Evolutionary conservation across 2,329 filamentous ascomycete species (phyloP).

Genomic region (Berkeleyomyces rouxiae): DNA sequence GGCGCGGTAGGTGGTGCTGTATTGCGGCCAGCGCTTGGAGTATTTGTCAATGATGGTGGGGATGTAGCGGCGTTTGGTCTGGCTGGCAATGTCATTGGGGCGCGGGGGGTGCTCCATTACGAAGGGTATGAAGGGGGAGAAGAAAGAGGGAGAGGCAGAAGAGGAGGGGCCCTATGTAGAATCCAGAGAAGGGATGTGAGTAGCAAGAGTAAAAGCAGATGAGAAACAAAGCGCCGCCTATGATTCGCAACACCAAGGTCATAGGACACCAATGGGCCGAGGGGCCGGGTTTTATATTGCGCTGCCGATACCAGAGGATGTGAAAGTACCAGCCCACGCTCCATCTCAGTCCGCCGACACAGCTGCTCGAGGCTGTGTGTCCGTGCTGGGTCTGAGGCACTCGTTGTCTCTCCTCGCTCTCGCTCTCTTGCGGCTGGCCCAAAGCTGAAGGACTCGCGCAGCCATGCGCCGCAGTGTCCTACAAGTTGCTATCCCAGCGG

Average conservation of each 20-base stretch:
- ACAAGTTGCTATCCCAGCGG: not conserved
- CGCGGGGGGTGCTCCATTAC: conserved; percentile 10
- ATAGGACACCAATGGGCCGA: too few relatives aligned
- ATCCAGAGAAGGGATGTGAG: not conserved
- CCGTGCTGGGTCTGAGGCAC: too few relatives aligned
- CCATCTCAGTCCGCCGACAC: too few relatives aligned
- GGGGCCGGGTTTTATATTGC: too few relatives aligned
- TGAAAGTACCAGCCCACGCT: too few relatives aligned
- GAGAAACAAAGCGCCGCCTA: too few relatives aligned
- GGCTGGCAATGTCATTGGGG: conserved; percentile 8
- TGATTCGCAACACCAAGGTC: too few relatives aligned
- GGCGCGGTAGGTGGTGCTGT: conserved; percentile 41
- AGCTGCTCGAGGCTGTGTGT: not conserved
- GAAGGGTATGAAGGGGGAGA: not conserved
- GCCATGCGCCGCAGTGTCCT: not conserved
- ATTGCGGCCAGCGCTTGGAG: conserved; percentile 35
- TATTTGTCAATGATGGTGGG: conserved; percentile 44
- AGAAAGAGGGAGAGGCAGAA: not conserved
- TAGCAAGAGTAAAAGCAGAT: not conserved
- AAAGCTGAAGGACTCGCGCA: not conserved
- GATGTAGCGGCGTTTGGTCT: conserved; percentile 34
- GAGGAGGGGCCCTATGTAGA: not conserved
- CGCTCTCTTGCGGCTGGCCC: not conserved
- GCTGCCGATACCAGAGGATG: too few relatives aligned
- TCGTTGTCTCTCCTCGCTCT: not conserved